phyloP scores from a whole-genome alignment of 208 protist genomes.

The Wallacemonas rigidus region DNA sequence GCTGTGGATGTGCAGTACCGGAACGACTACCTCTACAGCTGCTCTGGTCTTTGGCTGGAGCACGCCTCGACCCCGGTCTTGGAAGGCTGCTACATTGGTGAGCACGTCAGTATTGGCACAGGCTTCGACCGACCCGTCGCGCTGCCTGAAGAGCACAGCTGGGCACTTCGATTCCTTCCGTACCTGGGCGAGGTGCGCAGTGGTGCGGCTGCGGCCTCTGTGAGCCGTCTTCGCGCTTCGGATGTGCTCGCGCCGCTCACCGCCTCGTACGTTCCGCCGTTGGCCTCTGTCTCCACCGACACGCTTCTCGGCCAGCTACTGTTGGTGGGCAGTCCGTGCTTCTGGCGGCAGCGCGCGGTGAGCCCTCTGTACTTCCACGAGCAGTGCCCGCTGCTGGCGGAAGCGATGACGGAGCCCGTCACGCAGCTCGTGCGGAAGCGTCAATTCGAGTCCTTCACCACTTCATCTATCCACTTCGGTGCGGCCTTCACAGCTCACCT shows the following conservation, averaged over 20 bases:
- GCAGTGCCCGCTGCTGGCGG: slow-evolving; percentile 13
- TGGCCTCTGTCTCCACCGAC: not conserved
- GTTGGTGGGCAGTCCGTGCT: slow-evolving; percentile 29
- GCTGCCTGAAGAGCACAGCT: slow-evolving; percentile 6
- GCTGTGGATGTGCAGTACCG: slow-evolving; percentile 8
- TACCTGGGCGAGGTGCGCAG: slow-evolving; percentile 11
- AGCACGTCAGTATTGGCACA: slow-evolving; percentile 25
- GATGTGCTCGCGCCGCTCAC: not conserved
- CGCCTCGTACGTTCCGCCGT: slow-evolving; percentile 2
- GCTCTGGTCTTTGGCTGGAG: slow-evolving; percentile 37
- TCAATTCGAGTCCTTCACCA: slow-evolving; percentile 9
- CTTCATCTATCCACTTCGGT: slow-evolving; percentile 13
- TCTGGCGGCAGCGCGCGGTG: slow-evolving; percentile 28
- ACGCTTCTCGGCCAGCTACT: slow-evolving; percentile 24
- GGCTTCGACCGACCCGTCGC: slow-evolving; percentile 15
- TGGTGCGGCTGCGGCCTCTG: not conserved
- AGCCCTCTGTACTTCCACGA: slow-evolving; percentile 20
- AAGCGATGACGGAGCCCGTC: slow-evolving; percentile 2
- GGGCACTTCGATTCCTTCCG: not conserved
- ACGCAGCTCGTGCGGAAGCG: slow-evolving; percentile 10
- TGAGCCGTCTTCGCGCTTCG: not conserved
- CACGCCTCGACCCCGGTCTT: slow-evolving; percentile 20
- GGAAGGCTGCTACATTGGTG: slow-evolving; percentile 30
- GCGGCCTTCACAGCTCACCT: slow-evolving; percentile 26
- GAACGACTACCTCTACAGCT: slow-evolving; percentile 24